phyloP scores from a whole-genome alignment of 805 yeast species.

The Kluyveromyces dobzhanskii region DNA sequence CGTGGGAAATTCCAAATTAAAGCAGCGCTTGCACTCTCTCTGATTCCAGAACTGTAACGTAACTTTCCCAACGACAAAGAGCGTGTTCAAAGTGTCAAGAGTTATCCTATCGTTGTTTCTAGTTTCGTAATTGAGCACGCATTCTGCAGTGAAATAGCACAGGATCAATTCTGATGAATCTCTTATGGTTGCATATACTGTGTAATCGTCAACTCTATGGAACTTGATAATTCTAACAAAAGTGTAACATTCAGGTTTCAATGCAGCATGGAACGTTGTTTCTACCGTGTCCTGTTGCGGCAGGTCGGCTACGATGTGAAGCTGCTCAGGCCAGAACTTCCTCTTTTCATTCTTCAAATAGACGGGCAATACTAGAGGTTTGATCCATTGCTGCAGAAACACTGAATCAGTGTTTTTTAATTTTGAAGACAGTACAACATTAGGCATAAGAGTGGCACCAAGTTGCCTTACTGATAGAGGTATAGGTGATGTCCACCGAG shows the following conservation, averaged over 20 bases:
- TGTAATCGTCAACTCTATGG: slow-evolving; percentile 14
- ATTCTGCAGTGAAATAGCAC: slow-evolving; percentile 19
- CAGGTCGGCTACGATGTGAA: background rate
- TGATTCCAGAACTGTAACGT: slow-evolving; percentile 5
- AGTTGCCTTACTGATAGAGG: background rate
- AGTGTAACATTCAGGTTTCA: slow-evolving; percentile 7
- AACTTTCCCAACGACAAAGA: slow-evolving; percentile 21
- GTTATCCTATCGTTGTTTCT: slow-evolving; percentile 19
- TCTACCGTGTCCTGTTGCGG: background rate
- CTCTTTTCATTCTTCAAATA: background rate
- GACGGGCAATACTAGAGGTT: slow-evolving; percentile 5
- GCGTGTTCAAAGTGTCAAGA: slow-evolving; percentile 16
- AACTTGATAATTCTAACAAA: slow-evolving; percentile 21
- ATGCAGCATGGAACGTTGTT: background rate
- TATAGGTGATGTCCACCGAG: no score
- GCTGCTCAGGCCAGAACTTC: background rate
- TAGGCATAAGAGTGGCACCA: slow-evolving; percentile 14
- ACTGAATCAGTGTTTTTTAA: slow-evolving; percentile 15
- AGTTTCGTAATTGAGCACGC: slow-evolving; percentile 24
- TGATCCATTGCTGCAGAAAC: slow-evolving; percentile 21
- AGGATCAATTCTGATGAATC: slow-evolving; percentile 10
- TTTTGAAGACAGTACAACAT: slow-evolving; percentile 10
- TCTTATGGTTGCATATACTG: slow-evolving; percentile 20
- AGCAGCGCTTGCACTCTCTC: slow-evolving; percentile 2
- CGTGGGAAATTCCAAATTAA: slow-evolving; percentile 1